phyloP scores from a whole-genome alignment of 2,329 filamentous ascomycete genomes.

The Emmonsiellopsis sp. region DNA sequence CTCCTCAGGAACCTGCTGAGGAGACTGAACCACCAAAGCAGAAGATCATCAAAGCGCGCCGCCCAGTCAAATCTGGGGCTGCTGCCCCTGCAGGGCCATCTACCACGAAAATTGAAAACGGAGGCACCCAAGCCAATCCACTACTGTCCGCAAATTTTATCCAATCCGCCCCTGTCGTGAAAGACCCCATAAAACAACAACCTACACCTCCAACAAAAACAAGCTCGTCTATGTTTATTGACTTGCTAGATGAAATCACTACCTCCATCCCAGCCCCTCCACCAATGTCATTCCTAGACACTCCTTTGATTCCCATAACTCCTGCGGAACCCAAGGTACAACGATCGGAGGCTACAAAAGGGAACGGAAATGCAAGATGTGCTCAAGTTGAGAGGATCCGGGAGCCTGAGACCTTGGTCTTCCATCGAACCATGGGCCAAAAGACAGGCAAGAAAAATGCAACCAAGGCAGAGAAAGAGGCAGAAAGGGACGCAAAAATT shows the following conservation, averaged over 20 bases:
- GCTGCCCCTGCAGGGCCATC: neutral
- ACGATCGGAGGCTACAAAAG: neutral
- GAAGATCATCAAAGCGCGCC: too few species aligned
- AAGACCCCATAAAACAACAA: neutral
- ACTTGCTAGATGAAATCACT: neutral
- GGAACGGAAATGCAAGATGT: neutral
- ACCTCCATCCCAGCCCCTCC: neutral
- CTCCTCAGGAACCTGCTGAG: slow-evolving; percentile 4
- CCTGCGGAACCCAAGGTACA: neutral
- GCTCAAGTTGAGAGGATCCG: neutral
- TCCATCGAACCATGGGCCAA: slow-evolving; percentile 24
- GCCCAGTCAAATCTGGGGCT: too few species aligned
- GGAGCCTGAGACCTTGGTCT: slow-evolving; percentile 17
- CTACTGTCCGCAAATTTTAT: slow-evolving; percentile 1
- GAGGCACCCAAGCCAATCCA: neutral
- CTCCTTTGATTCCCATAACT: neutral
- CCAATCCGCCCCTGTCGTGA: neutral
- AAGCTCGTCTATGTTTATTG: neutral
- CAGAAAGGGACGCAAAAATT: slow-evolving; percentile 19
- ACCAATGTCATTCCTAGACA: neutral
- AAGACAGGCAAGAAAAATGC: slow-evolving; percentile 15
- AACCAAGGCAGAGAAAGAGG: slow-evolving; percentile 11
- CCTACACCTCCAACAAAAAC: neutral
- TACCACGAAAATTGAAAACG: neutral
- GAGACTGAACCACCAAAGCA: neutral